A percentile compares a stretch with the other conserved stretches of the same genome.
phyloP scores from a whole-genome alignment of 371 early-diverging fungal genomes.

The Catenaria anguillulae region DNA sequence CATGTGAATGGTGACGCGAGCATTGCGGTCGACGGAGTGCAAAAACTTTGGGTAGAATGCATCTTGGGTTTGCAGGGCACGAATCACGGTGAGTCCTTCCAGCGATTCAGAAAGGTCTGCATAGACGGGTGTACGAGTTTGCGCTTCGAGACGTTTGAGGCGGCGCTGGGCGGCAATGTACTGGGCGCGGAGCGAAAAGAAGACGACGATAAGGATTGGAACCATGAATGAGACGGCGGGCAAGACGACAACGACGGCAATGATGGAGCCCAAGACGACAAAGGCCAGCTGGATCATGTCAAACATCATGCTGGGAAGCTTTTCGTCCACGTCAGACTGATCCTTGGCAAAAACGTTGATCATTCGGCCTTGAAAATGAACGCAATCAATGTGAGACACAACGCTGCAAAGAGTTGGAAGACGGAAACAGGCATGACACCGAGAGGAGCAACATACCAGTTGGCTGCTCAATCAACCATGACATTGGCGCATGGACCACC shows the following conservation, averaged over 20 bases:
- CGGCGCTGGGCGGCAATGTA: slow-evolving; percentile 12
- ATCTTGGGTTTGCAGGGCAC: slow-evolving; percentile 50
- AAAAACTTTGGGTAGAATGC: slow-evolving; percentile 43
- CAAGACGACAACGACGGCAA: slow-evolving; percentile 14
- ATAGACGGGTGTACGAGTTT: slow-evolving; percentile 26
- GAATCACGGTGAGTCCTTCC: slow-evolving; percentile 56
- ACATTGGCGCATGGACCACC: slow-evolving; percentile 24
- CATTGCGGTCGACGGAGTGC: slow-evolving; percentile 42
- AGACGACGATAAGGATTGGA: slow-evolving; percentile 19
- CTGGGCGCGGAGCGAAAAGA: slow-evolving; percentile 16
- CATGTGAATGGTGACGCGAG: neutral
- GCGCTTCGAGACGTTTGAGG: slow-evolving; percentile 24
- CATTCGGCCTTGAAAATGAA: neutral
- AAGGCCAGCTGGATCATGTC: neutral
- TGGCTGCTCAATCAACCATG: slow-evolving; percentile 25
- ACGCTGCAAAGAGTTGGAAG: no score
- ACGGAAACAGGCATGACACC: no score
- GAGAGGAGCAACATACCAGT: slow-evolving; percentile 12
- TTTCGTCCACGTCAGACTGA: slow-evolving; percentile 24
- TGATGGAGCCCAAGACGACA: no score
- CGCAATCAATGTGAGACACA: no score
- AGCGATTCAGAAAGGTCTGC: slow-evolving; percentile 9
- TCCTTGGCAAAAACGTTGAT: slow-evolving; percentile 20
- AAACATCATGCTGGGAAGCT: neutral
- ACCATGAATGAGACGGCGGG: slow-evolving; percentile 21